Percentiles rank a stretch among this genome's conserved stretches.
Evolutionary conservation across 208 protist genomes (phyloP).

Genomic region (Lotmaria passim): DNA sequence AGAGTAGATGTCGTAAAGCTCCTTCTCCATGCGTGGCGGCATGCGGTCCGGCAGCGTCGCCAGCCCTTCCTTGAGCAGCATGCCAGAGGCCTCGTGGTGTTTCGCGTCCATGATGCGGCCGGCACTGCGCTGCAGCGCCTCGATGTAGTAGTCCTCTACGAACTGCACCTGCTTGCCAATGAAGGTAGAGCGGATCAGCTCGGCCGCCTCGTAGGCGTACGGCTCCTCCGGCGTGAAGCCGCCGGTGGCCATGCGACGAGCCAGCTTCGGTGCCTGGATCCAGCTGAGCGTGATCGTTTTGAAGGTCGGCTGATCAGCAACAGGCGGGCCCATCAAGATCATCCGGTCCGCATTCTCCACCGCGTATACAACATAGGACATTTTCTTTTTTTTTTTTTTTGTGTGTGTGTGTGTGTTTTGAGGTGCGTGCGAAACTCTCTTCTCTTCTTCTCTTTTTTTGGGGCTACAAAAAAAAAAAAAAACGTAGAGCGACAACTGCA

Average conservation of each 20-base stretch:
- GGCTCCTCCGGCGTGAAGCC: conserved; percentile 85
- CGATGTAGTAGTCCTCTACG: conserved; percentile 87
- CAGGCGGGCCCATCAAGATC: conserved; percentile 68
- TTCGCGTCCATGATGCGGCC: conserved; percentile 55
- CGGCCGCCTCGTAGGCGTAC: conserved; percentile 84
- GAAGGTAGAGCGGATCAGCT: conserved; percentile 82
- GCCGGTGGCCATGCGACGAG: conserved; percentile 50
- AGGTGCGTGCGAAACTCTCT: no score
- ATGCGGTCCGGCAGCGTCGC: conserved; percentile 66
- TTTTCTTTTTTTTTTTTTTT: conserved; percentile 33
- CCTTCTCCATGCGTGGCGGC: conserved; percentile 69
- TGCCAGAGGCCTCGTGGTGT: conserved; percentile 60
- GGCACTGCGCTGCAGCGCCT: conserved; percentile 73
- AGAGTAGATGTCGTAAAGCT: conserved; percentile 65
- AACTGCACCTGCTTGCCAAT: conserved; percentile 91
- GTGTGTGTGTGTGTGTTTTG: no score
- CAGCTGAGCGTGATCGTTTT: conserved; percentile 86
- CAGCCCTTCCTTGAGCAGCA: conserved; percentile 81
- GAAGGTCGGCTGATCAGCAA: conserved; percentile 58
- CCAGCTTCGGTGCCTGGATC: conserved; percentile 83
- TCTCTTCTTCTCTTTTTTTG: no score
- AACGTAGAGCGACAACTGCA: no score
- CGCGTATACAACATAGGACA: conserved; percentile 83
- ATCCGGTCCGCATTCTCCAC: conserved; percentile 90
- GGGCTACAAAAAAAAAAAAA: no score